Evolutionary conservation across 176 grass and related monocot genomes (phyloP), one percentile per base, ranked within the genome.

Genomic region (Bothriochloa decipiens): DNA sequence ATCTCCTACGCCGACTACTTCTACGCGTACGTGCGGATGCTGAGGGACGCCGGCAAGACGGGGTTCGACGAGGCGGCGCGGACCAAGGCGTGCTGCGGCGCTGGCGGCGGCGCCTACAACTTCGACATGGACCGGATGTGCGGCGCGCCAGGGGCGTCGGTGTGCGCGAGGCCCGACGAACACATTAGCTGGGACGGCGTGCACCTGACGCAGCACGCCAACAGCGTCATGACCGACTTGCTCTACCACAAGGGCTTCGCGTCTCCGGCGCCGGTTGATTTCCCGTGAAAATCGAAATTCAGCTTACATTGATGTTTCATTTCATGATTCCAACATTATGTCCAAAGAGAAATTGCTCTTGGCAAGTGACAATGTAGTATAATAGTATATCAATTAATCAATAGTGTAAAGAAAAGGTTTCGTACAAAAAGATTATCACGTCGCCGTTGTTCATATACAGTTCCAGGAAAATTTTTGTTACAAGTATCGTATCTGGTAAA

Each of bases 1-100:
- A 62, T 94, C 50, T 84, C 91, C 67, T 94, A 92, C n/a, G 90
- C 92, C 17, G 90, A 97, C 70, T 94, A 94, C 87, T 94, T 94
- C 65, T 22, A 87, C 65, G 92, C 92, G 33, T 92, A 85, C 83
- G 63, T 92, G 87, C 72, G 87, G 75, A 91, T 97, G 66, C 86
- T 97, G 33, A 72, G 71, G 25, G 45, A 94, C 62, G 83, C 92
- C 12, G 57, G 64, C 0, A 73, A 70, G 23, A 28, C 87, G 11
- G 90, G 90, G 1, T 91, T 94, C 63, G 68, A 91, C 36, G 84
- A 67, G 32, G 76, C 5, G 41, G 4, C 4, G 45, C 4, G 61
- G 22, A 83, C 79, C 17, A 72, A 26, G 78, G 88, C 92, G 28
- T 97, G 95, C 41, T 94, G 95, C 64, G 90, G 92, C 22, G 68